Conservation (phyloP, 2,329 filamentous ascomycete genomes). For the Trichoderma atroviride region DNA sequence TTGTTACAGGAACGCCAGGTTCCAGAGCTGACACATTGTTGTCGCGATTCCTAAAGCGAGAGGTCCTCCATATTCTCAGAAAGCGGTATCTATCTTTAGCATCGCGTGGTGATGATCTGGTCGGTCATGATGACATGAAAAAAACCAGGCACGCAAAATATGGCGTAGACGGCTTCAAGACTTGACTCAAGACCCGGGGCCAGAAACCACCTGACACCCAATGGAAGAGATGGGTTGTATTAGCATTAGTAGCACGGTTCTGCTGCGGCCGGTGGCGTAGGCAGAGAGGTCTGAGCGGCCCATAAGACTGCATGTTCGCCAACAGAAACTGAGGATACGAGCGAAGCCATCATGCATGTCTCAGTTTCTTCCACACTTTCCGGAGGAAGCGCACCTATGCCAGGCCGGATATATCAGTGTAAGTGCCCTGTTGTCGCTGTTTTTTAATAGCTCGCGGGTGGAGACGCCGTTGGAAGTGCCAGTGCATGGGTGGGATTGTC, state of each 20-base stretch:
- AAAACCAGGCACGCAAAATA: neutral
- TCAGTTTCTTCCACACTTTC: conserved; percentile 31
- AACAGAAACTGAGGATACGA: conserved; percentile 27
- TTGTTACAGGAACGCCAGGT: neutral
- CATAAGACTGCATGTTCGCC: conserved; percentile 20
- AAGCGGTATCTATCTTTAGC: conserved; percentile 15
- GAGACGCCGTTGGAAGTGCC: neutral
- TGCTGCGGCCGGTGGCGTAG: conserved; percentile 28
- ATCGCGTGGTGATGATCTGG: conserved; percentile 3
- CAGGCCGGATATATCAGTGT: neutral
- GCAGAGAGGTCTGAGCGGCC: neutral
- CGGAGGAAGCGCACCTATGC: conserved; percentile 26
- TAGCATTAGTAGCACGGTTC: neutral
- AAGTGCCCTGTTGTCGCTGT: conserved; percentile 2
- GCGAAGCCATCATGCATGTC: conserved; percentile 34
- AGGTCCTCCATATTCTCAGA: conserved; percentile 8
- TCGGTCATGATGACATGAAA: conserved; percentile 20
- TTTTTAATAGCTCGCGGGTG: conserved; percentile 2
- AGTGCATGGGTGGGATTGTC: conserved; percentile 9
- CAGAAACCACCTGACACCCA: conserved; percentile 28
- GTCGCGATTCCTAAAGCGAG: conserved; percentile 6
- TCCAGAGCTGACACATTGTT: conserved; percentile 3
- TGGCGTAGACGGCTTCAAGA: conserved; percentile 17
- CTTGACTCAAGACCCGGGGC: conserved; percentile 2
- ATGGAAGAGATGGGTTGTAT: conserved; percentile 19